These are phyloP conservation scores for Wickerhamomyces rabaulensis DNA, from an alignment of 805 yeast genomes.

Conservation along the genomic window DNA sequence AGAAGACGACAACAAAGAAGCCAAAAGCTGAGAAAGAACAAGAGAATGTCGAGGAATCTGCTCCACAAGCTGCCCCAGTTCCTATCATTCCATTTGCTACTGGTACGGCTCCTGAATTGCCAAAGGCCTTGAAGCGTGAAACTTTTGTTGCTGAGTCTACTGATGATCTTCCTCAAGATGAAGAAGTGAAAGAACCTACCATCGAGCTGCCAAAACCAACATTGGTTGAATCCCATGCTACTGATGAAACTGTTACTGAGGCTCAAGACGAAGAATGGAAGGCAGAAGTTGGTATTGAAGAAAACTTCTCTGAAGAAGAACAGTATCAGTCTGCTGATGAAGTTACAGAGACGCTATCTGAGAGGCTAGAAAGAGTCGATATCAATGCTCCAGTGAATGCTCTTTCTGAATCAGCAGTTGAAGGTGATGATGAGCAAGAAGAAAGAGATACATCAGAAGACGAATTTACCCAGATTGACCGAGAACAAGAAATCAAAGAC, in stretches of 20 bases:
- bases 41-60: conserved; percentile 12
- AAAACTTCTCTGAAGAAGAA: conserved; percentile 3
- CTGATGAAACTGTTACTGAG: conserved; percentile 1
- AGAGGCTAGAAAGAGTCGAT: conserved; percentile 14
- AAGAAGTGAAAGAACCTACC: not conserved
- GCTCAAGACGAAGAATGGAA: conserved; percentile 1
- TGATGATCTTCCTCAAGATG: conserved; percentile 4
- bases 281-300: conserved; percentile 1
- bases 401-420: conserved; percentile 23
- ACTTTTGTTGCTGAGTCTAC: conserved; percentile 8
- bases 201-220: not conserved
- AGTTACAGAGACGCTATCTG: conserved; percentile 6
- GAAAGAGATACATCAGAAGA: conserved; percentile 24
- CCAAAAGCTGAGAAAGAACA: conserved; percentile 19
- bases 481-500: conserved; percentile 17
- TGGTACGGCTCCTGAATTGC: conserved; percentile 22
- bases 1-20: conserved; percentile 17
- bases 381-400: conserved; percentile 6
- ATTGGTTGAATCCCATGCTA: conserved; percentile 7
- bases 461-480: conserved; percentile 15
- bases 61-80: conserved; percentile 29
- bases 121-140: conserved; percentile 13
- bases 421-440: conserved; percentile 28
- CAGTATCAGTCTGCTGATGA: conserved; percentile 14
- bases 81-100: conserved; percentile 50